phyloP scores from a whole-genome alignment of 2,329 filamentous ascomycete species.

The Calycina herbarum region DNA sequence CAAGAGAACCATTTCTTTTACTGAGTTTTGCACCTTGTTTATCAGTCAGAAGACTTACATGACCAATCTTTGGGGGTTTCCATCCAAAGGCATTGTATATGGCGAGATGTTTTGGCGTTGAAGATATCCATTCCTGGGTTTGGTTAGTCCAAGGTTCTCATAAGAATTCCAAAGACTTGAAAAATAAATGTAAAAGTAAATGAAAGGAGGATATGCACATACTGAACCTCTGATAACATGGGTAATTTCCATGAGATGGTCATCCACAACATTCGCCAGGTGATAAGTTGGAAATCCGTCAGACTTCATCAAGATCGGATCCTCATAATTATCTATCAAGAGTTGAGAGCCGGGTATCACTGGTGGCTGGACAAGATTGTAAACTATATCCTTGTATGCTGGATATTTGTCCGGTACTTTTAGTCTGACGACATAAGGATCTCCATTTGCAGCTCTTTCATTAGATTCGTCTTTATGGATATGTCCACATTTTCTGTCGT shows the following conservation, averaged over 20 bases:
- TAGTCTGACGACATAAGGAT: constrained; percentile 77
- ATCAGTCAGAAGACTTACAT: constrained; percentile 74
- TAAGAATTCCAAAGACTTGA: background rate
- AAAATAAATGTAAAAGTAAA: too few species aligned
- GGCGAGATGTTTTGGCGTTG: constrained; percentile 75
- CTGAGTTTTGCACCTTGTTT: constrained; percentile 74
- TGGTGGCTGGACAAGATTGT: constrained; percentile 62
- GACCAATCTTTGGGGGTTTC: constrained; percentile 73
- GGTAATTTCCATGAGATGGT: constrained; percentile 92
- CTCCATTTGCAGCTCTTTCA: constrained; percentile 65
- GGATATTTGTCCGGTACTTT: constrained; percentile 63
- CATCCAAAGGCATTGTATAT: constrained; percentile 80
- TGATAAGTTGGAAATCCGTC: constrained; percentile 96
- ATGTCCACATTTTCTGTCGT: constrained; percentile 72
- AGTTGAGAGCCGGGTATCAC: constrained; percentile 38
- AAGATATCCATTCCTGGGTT: constrained; percentile 85
- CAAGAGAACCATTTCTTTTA: constrained; percentile 73
- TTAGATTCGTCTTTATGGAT: constrained; percentile 68
- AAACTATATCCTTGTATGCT: constrained; percentile 75
- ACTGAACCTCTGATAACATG: constrained; percentile 89
- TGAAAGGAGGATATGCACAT: constrained; percentile 34
- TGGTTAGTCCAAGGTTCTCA: constrained; percentile 6
- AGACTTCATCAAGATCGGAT: constrained; percentile 86
- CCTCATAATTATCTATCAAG: constrained; percentile 55
- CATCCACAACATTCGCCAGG: constrained; percentile 94